These are phyloP conservation scores for Pyrus communis DNA, from an alignment of 306 rosid species.

Conservation along the genomic window DNA sequence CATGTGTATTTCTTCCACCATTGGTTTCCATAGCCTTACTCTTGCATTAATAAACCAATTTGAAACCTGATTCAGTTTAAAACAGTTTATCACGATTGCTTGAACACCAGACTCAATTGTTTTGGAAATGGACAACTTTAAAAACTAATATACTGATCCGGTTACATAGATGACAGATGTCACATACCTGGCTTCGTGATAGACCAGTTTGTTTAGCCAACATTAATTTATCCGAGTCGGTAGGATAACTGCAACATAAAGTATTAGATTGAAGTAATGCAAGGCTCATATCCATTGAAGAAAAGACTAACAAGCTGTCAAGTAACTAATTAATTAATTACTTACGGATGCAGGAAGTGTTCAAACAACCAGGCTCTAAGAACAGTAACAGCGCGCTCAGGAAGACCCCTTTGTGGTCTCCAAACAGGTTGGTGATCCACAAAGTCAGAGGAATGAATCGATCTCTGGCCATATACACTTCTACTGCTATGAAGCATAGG, in stretches of 20 bases:
- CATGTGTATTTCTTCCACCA: slow-evolving; percentile 90
- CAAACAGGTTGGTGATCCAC: slow-evolving; percentile 73
- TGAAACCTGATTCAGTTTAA: slow-evolving; percentile 44
- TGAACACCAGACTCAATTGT: neutral
- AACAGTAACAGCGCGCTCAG: slow-evolving; percentile 72
- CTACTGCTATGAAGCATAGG: slow-evolving; percentile 26
- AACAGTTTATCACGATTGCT: neutral
- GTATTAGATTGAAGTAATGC: neutral
- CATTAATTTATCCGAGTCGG: slow-evolving; percentile 77
- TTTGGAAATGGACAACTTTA: neutral
- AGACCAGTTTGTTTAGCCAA: slow-evolving; percentile 91
- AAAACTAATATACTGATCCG: neutral
- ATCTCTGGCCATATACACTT: slow-evolving; percentile 38
- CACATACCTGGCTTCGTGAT: slow-evolving; percentile 76
- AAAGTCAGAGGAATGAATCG: slow-evolving; percentile 36
- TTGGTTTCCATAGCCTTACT: slow-evolving; percentile 93
- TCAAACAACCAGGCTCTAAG: slow-evolving; percentile 87
- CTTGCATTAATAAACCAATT: slow-evolving; percentile 97
- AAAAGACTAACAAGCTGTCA: neutral
- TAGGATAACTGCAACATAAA: slow-evolving; percentile 56
- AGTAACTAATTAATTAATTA: neutral
- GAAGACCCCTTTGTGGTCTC: slow-evolving; percentile 93
- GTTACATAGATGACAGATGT: neutral
- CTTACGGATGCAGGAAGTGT: slow-evolving; percentile 93
- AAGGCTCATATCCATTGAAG: neutral